Evolutionary conservation across 176 grass and related monocot genomes (phyloP), one percentile per base, ranked within the genome.

Genomic region (Puya raimondii): DNA sequence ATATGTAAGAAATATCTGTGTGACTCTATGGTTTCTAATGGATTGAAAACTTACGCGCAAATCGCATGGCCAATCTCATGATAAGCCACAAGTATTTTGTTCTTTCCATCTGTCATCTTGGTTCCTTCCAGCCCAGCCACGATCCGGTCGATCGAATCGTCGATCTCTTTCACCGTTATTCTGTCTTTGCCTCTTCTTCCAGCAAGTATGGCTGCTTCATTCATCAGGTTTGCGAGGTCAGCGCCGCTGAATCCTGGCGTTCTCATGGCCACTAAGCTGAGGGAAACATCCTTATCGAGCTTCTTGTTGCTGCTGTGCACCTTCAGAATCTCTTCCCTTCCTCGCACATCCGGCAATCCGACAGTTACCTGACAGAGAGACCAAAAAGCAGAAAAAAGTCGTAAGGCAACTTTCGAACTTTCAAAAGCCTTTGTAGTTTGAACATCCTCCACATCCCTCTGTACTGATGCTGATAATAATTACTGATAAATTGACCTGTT

Each of bases 51-150:
- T 85, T 86, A 88, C 80, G 83, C 88, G 75, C 88, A 96, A 71
- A 96, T 76, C 50, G 86, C 92, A 68, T 96, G 92, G 14, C 88
- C 92, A 76, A 89, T 91, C 70, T 96, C 92, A 73, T 91, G 88
- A 72, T 91, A 91, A 27, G 92, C 88, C 29, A 91, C 85, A 20
- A 96, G 83, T 64, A 72, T 71, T 66, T 91, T 96, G 80, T 58
- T 96, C 70, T 85, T 89, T 67, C 88, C 83, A 61, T 91, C 85
- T 66, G 81, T 96, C 88, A 91, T 96, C 53, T 59, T 75, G 42
- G 88, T 81, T 13, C 92, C 92, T 78, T 96, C 88, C 67, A 96
- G 70, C 3, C 88, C 86, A 0, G 86, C 86, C n/a, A 96, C 88
- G 23, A 88, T 84, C 7, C 83, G 86, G 74, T 91, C 88, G 25